A percentile compares a stretch with the other conserved stretches of the same genome.
Conservation (phyloP, 164 flowering plant genomes). For the Paratinospora sagittata region DNA sequence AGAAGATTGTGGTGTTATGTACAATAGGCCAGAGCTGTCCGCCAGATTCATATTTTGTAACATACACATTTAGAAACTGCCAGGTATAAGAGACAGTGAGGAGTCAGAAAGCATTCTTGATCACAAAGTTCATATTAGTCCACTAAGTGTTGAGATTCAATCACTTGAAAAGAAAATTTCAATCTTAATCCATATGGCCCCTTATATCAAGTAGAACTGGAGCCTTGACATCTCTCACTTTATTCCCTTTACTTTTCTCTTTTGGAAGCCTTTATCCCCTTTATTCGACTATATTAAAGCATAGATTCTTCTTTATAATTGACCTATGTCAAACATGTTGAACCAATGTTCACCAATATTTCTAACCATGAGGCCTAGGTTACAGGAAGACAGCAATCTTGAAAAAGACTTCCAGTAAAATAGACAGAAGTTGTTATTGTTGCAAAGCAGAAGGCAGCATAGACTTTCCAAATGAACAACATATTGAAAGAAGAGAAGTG, state of each 20-base stretch:
- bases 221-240: too few species aligned
- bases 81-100: slow-evolving; percentile 8
- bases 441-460: neutral
- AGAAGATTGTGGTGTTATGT: slow-evolving; percentile 81
- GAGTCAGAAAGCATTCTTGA: neutral
- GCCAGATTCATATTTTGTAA: slow-evolving; percentile 62
- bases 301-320: too few species aligned
- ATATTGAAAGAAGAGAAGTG: neutral
- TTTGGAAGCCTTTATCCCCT: neutral
- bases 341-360: too few species aligned
- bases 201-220: too few species aligned
- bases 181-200: neutral
- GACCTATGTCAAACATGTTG: too few species aligned
- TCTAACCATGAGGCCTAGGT: neutral
- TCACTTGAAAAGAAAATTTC: neutral
- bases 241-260: neutral
- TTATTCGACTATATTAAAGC: neutral
- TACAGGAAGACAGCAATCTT: neutral
- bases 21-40: slow-evolving; percentile 84
- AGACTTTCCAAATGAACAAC: neutral
- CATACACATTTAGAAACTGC: slow-evolving; percentile 84
- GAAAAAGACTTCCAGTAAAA: neutral
- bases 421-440: neutral
- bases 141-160: neutral
- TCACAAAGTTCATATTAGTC: neutral